Evolutionary conservation across 1,139 yeast species (phyloP).

Genomic region (Wickerhamiella pararugosa): DNA sequence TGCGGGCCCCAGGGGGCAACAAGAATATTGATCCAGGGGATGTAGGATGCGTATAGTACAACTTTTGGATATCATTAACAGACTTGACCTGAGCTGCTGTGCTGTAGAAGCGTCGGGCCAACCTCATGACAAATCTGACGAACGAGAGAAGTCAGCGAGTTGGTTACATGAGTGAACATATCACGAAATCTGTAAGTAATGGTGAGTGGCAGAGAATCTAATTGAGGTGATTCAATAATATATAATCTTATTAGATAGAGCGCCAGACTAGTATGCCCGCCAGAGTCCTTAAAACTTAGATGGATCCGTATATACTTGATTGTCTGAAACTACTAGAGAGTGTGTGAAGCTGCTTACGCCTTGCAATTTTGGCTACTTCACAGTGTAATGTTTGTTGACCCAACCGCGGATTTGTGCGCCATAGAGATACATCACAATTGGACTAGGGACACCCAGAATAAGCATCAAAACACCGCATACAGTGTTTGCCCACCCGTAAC

Average conservation of each 20-base stretch:
- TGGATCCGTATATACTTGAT: no score
- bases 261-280: no score
- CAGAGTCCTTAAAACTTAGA: no score
- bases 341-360: no score
- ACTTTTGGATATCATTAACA: constrained; percentile 13
- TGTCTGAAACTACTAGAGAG: no score
- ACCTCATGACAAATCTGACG: not conserved
- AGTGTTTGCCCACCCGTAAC: constrained; percentile 57
- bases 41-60: constrained; percentile 35
- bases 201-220: no score
- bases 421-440: constrained; percentile 38
- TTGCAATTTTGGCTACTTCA: constrained; percentile 17
- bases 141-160: not conserved
- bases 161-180: no score
- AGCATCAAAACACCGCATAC: constrained; percentile 42
- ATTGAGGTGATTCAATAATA: no score
- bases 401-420: constrained; percentile 43
- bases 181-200: no score
- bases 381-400: constrained; percentile 34
- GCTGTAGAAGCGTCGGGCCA: not conserved
- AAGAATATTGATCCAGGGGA: constrained; percentile 96
- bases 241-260: no score
- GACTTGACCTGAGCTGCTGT: constrained; percentile 6
- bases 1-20: constrained; percentile 97
- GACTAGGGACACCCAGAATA: constrained; percentile 48